Evolutionary conservation across 2,329 filamentous ascomycete species (phyloP), one percentile per base, ranked within the genome.

Genomic region (Chaetothyriales sp.): DNA sequence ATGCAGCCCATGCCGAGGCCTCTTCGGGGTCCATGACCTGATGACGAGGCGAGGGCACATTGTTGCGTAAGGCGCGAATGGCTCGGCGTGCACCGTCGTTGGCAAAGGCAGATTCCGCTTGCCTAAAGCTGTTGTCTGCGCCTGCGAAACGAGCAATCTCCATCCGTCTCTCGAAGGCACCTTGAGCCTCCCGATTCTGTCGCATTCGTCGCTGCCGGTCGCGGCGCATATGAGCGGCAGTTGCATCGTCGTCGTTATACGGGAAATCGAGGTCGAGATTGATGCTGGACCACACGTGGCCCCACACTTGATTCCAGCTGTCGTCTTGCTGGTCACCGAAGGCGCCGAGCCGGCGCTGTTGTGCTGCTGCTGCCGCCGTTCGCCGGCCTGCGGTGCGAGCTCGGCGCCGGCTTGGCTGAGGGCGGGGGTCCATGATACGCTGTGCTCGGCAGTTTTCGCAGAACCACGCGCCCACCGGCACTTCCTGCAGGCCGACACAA

Each of bases 241-340:
- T 59, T 73, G 75, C 70, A 61, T 77, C 72, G 54, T 87, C 85
- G 50, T 92, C 78, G 57, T 83, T 87, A 63, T 90, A 90, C 37
- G 90, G 87, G 65, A 89, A 87, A 64, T 92, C 87, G 22, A 92
- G 77, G 60, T 94, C 87, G 48, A 92, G 70, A 57, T 86, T 81
- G 18, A 87, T 70, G 25, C 78, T 77, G 61, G 89, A 83, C 83
- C 87, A 94, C 1, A 94, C 86, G 50, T 86, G 86, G 64, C 90
- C 85, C 90, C 90, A 95, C 46, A 94, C 85, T 46, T 85, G 65
- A 70, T 87, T 71, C 89, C 85, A 76, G 73, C 81, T 66, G 70
- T 81, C 59, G 40, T 73, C 74, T 50, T 73, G 66, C 25, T 65
- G 63, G 54, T 70, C 68, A 48, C 65, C 68, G 15, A 64, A 63